Conservation (phyloP, 345 rosid genomes). For the Kandelia obovata region DNA sequence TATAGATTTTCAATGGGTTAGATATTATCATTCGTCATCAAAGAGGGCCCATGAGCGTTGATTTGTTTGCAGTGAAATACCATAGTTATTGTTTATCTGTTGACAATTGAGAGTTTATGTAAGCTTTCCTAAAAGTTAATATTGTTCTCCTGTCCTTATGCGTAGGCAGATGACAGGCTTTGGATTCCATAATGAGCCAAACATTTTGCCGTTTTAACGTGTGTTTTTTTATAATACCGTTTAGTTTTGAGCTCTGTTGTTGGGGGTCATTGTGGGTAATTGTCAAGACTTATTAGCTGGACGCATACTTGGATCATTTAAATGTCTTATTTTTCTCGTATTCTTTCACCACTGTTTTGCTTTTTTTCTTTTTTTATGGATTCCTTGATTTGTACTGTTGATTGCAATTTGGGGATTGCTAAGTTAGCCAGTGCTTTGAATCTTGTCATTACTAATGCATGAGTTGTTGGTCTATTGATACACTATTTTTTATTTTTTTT, state of each 20-base stretch:
- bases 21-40: no score
- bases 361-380: no score
- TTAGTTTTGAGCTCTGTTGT: not conserved
- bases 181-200: constrained; percentile 32
- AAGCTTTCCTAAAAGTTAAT: constrained; percentile 46
- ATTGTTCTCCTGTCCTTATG: constrained; percentile 44
- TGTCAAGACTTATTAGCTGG: not conserved
- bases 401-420: no score
- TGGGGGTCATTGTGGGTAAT: not conserved
- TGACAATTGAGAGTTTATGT: constrained; percentile 28
- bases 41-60: not conserved
- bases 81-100: constrained; percentile 32
- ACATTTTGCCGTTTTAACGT: constrained; percentile 21
- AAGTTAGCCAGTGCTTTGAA: no score
- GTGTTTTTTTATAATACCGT: constrained; percentile 7
- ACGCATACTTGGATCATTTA: not conserved
- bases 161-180: constrained; percentile 24
- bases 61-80: constrained; percentile 7
- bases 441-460: no score
- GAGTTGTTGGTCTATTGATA: no score
- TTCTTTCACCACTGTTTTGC: no score
- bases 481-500: no score
- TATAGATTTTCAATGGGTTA: no score
- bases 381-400: no score
- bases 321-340: not conserved